Evolutionary conservation across 139 green algal species (phyloP), one percentile per base, ranked within the genome.

Genomic region (Spirogloea muscicola): DNA sequence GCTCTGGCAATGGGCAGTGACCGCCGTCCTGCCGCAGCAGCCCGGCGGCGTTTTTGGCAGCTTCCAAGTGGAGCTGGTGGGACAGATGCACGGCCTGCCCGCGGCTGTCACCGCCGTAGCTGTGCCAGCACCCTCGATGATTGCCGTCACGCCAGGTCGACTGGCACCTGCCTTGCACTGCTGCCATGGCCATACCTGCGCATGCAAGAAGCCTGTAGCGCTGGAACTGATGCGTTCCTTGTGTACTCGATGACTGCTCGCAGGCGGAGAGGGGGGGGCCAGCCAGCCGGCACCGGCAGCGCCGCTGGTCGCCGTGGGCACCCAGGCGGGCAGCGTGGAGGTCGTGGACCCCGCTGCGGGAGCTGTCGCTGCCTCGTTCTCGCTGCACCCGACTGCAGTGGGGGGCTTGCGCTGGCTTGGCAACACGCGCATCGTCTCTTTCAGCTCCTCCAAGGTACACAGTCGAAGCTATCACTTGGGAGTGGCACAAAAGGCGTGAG

Each of bases 401-500:
- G 36, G 72, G 1, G 72, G 72, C 18, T 39, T 80, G 44, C 65
- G 72, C 43, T 80, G 72, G 72, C 72, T 80, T 21, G 65, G 33
- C 52, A 80, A 80, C 72, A 43, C 63, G 29, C 62, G 72, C 41
- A 34, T 80, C 46, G 72, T 74, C 27, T 80, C 72, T 37, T 80
- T 80, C 61, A 79, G 66, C 49, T 78, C 67, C 49, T 31, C 67
- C 13, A 63, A 80, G 72, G 72, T 74, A 29, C n/a, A n/a, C n/a
- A n/a, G n/a, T n/a, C n/a, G n/a, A n/a, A n/a, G n/a, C n/a, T n/a
- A n/a, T n/a, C n/a, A n/a, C n/a, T n/a, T n/a, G n/a, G n/a, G n/a
- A n/a, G n/a, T n/a, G n/a, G n/a, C n/a, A n/a, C n/a, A n/a, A n/a
- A n/a, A n/a, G n/a, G n/a, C n/a, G n/a, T n/a, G n/a, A n/a, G n/a